These are phyloP conservation scores for Verticillium zaregamsianum DNA, from an alignment of 2,329 filamentous ascomycete species.

Conservation along the genomic window DNA sequence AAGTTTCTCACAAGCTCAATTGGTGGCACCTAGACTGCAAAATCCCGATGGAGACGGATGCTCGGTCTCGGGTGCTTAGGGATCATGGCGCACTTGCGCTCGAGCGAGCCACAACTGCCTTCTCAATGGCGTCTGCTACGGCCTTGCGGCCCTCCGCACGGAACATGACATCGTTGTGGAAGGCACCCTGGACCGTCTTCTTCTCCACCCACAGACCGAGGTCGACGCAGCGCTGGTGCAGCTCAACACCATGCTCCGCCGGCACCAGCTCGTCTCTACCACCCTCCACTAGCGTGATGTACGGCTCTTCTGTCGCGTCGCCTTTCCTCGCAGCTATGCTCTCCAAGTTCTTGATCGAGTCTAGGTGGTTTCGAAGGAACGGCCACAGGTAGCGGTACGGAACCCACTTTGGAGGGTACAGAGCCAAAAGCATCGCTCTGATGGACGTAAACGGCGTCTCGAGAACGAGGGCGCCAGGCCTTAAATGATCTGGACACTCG, in stretches of 20 bases:
- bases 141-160: conserved; percentile 37
- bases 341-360: conserved; percentile 48
- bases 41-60: neutral
- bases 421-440: conserved; percentile 62
- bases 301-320: conserved; percentile 11
- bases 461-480: conserved; percentile 52
- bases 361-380: conserved; percentile 63
- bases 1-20: neutral
- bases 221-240: conserved; percentile 43
- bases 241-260: conserved; percentile 38
- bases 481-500: conserved; percentile 30
- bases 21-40: neutral
- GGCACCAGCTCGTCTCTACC: conserved; percentile 58
- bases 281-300: conserved; percentile 43
- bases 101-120: conserved; percentile 10
- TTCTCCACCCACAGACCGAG: conserved; percentile 42
- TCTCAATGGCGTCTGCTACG: conserved; percentile 39
- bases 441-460: conserved; percentile 75
- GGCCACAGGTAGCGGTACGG: conserved; percentile 73
- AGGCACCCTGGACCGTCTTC: conserved; percentile 41
- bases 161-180: conserved; percentile 54
- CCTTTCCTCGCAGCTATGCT: conserved; percentile 30
- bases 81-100: neutral
- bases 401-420: conserved; percentile 78
- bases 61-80: neutral